phyloP scores from a whole-genome alignment of 352 stramenopile species.

The Globisporangium nunn region DNA sequence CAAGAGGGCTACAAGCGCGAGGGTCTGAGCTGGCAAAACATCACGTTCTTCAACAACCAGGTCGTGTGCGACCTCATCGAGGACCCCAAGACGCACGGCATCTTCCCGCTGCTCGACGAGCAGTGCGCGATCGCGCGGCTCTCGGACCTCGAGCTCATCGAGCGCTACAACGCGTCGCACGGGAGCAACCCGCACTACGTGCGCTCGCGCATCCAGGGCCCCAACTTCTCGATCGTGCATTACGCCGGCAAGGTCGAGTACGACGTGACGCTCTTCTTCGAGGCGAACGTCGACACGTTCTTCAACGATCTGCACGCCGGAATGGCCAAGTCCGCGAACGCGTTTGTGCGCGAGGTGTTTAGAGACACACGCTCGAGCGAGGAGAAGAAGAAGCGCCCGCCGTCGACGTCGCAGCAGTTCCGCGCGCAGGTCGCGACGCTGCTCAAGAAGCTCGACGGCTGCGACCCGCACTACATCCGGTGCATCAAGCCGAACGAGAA shows the following conservation, averaged over 20 bases:
- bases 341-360: conserved; percentile 75
- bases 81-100: conserved; percentile 69
- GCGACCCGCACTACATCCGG: conserved; percentile 88
- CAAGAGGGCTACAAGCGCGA: conserved; percentile 77
- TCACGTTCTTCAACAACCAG: conserved; percentile 87
- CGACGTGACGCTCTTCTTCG: conserved; percentile 79
- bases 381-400: conserved; percentile 78
- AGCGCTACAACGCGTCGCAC: conserved; percentile 70
- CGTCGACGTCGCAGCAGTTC: conserved; percentile 83
- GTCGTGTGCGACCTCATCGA: conserved; percentile 87
- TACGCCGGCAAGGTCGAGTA: conserved; percentile 86
- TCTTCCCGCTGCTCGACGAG: conserved; percentile 79
- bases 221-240: conserved; percentile 76
- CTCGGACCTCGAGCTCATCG: conserved; percentile 69
- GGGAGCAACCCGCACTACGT: conserved; percentile 69
- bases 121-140: conserved; percentile 67
- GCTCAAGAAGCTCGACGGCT: conserved; percentile 79
- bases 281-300: conserved; percentile 82
- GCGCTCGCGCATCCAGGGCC: conserved; percentile 55
- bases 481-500: conserved; percentile 90
- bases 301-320: conserved; percentile 73
- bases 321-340: conserved; percentile 66
- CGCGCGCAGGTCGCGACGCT: conserved; percentile 70
- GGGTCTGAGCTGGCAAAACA: conserved; percentile 64
- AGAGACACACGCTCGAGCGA: conserved; percentile 70